phyloP scores from a whole-genome alignment of 129 eudicot genomes.

The sunflower (Helianthus annuus) region DNA sequence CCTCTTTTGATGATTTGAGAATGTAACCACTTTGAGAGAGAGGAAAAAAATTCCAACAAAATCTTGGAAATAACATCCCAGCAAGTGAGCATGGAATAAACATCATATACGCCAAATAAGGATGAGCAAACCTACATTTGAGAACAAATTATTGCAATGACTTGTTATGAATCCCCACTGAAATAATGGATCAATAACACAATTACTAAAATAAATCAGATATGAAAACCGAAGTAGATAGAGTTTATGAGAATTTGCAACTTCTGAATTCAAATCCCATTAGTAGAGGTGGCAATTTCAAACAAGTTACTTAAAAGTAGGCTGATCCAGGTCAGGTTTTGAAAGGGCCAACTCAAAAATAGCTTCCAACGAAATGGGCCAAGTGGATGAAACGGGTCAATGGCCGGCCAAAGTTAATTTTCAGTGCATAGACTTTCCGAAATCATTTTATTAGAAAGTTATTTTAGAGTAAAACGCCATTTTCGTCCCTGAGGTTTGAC shows the following conservation, averaged over 20 bases:
- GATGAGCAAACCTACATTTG: constrained; percentile 82
- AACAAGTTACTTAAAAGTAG: neutral
- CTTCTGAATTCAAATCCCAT: no score
- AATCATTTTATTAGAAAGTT: neutral
- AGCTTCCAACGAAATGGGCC: neutral
- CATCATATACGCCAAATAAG: constrained; percentile 84
- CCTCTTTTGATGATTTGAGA: constrained; percentile 59
- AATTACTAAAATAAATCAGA: neutral
- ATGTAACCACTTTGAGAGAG: constrained; percentile 62
- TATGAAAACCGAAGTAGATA: neutral
- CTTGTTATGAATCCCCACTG: constrained; percentile 12
- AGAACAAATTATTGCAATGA: constrained; percentile 14
- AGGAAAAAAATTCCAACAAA: constrained; percentile 51
- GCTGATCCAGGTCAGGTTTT: neutral
- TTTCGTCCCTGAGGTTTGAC: no score
- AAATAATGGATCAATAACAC: constrained; percentile 4
- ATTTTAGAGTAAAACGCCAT: neutral
- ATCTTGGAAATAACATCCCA: constrained; percentile 77
- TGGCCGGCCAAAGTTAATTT: neutral
- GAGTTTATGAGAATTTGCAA: no score
- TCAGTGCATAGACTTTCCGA: neutral
- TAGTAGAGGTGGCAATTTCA: neutral
- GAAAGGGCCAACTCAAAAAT: neutral
- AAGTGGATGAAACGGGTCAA: neutral
- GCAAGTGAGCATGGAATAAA: constrained; percentile 85